Base-by-base conservation (phyloP, 345 rosid species). In the Moricandia moricandioides region DNA sequence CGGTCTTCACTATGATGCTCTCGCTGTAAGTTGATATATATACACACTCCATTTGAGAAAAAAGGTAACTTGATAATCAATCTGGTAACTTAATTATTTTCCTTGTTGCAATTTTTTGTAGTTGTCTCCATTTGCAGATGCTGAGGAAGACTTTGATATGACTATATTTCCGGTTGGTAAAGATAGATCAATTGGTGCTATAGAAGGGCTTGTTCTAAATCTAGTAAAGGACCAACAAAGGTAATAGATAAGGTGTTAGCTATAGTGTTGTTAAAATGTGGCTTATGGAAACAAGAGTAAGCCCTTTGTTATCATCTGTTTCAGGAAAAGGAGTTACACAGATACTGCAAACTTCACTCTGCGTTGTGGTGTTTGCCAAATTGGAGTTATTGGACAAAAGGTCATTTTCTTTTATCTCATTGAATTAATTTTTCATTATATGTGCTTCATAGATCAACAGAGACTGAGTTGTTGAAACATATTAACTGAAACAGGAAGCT, bases 301-400 rank as follows among this genome's bases (percentile, higher is more conserved):
- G 52, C 21, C 14, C 3, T 70, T 29, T 66, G 60, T 17, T 78
- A 21, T 21, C 13, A 40, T 55, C n/a, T 75, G 10, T 67, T 62
- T 72, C 56, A 92, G 99, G 85, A 90, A 88, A 83, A 87, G 89
- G 87, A 89, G 87, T 13, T 92, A 82, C 49, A 95, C 99, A 0
- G 94, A 90, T 73, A 89, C 94, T 3, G 77, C 96, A 52, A 89
- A 86, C 80, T 95, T 95, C 83, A 90, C 94, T 35, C 70, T 95
- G 78, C 92, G 94, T 13, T 95, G 99, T 5, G 98, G 97, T n/a
- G 94, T 85, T 14, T 92, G 98, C 84, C 99, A 92, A 79, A 90
- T 89, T 6, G 97, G 97, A 12, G 88, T 95, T 0, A 31, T 95
- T 17, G 97, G 99, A 62, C 90, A 92, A 83, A 90, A 95, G 97